Conservation (phyloP, 345 rosid species). For the Brassica cretica region DNA sequence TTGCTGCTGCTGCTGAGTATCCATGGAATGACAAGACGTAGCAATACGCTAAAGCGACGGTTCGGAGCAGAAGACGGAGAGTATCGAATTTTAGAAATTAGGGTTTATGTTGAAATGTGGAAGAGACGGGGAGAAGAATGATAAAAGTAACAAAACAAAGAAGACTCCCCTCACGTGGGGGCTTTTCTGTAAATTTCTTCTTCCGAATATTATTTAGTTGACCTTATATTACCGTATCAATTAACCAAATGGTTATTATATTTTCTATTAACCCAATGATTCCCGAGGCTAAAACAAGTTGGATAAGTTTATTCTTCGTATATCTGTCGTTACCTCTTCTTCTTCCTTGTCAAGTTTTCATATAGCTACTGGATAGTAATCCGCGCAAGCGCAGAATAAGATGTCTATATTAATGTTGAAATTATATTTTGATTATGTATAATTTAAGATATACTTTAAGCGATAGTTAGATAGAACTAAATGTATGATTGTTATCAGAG, state of each 20-base stretch:
- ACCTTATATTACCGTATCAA: constrained; percentile 19
- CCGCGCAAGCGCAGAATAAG: too few species aligned
- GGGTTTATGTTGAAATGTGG: background rate
- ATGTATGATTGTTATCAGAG: too few species aligned
- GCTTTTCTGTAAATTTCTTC: background rate
- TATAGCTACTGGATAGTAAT: too few species aligned
- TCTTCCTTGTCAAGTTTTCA: background rate
- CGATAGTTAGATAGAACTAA: too few species aligned
- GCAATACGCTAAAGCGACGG: constrained; percentile 14
- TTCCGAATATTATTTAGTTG: constrained; percentile 20
- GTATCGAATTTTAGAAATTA: constrained; percentile 4
- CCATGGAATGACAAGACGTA: constrained; percentile 42
- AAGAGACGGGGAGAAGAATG: background rate
- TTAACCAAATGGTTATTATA: background rate
- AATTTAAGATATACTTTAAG: too few species aligned
- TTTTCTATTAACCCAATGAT: background rate
- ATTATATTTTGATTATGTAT: too few species aligned
- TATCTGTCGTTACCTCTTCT: background rate
- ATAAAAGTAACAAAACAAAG: background rate
- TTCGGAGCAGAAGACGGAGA: constrained; percentile 23
- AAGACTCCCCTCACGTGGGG: background rate
- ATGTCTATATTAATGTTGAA: too few species aligned
- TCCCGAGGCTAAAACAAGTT: background rate
- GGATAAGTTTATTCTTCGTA: background rate
- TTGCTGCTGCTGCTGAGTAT: constrained; percentile 42